Evolutionary conservation across 2,329 filamentous ascomycete species (phyloP), one percentile per base, ranked within the genome.

Genomic region (Aspergillus hortae): DNA sequence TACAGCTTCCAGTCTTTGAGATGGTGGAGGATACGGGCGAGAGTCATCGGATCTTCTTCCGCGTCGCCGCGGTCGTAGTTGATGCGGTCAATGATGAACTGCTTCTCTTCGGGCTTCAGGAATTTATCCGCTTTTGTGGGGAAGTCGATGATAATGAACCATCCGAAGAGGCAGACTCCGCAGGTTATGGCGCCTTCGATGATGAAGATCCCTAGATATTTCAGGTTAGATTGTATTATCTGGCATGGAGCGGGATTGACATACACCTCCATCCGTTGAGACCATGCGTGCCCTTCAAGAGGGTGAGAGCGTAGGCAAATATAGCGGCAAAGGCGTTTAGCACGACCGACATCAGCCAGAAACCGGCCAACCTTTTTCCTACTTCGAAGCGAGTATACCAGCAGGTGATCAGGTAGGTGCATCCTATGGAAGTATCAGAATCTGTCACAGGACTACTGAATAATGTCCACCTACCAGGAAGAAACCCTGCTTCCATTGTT

Each of bases 101-200:
- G 53, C 19, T 61, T 54, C 51, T 63, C 60, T 12, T 56, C 52
- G 0, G 56, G 56, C 4, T 51, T 62, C 4, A 68, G 54, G 53
- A 67, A 67, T 19, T 51, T 51, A 7, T 52, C 56, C n/a, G 64
- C 57, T 43, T 61, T 57, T 38, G 65, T 61, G 4, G 68, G 66
- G 56, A 73, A 74, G 44, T 73, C 72, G n/a, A 74, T 68, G 56
- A 77, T 67, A 42, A 73, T 63, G 49, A 70, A 72, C 52, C 60
- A 67, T 4, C 62, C 63, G 15, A 63, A 17, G 9, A 63, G 49
- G 17, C 67, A 67, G 44, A 73, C 56, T 14, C 59, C 53, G 17
- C 63, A 56, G 7, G 68, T 72, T 14, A 67, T 59, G 2, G 62
- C 56, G 2, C 66, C 67, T 54, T 65, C 63, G 43, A 65, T 53